Conservation (phyloP, 192 early-diverging fungal genomes). For the Backusella westeae region DNA sequence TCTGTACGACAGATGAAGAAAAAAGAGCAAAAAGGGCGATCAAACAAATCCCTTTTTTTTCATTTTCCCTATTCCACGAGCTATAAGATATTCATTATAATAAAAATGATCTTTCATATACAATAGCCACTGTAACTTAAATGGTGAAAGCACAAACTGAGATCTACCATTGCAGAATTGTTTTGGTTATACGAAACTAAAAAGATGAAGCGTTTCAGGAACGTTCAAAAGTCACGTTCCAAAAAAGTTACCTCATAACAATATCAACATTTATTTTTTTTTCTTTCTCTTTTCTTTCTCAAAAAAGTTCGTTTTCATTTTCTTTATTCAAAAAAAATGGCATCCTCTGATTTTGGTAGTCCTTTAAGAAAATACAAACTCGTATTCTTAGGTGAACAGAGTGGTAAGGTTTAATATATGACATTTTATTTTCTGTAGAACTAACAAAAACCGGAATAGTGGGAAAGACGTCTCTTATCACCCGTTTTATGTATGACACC, state of each 20-base stretch:
- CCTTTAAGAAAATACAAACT: slow-evolving; percentile 93
- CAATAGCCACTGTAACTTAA: background rate
- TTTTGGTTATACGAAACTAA: background rate
- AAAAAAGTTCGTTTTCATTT: background rate
- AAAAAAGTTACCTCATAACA: background rate
- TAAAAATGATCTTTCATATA: too few relatives aligned
- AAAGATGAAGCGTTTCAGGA: background rate
- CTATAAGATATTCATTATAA: background rate
- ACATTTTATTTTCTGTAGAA: background rate
- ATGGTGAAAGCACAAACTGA: background rate
- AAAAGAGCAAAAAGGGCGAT: background rate
- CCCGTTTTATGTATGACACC: slow-evolving; percentile 99
- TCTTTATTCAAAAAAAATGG: background rate
- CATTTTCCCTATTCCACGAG: background rate
- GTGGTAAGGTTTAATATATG: slow-evolving; percentile 66
- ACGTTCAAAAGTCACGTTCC: background rate
- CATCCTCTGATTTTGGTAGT: slow-evolving; percentile 37
- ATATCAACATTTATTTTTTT: background rate
- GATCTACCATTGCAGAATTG: slow-evolving; percentile 1
- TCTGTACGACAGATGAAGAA: background rate
- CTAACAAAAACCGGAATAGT: slow-evolving; percentile 53
- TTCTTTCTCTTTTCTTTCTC: background rate
- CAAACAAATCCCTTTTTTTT: background rate
- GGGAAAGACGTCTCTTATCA: slow-evolving; percentile 98
- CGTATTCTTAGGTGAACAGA: slow-evolving; percentile 98